Evolutionary conservation across 495 filamentous ascomycete genomes (phyloP).

Genomic region (Letharia lupina): DNA sequence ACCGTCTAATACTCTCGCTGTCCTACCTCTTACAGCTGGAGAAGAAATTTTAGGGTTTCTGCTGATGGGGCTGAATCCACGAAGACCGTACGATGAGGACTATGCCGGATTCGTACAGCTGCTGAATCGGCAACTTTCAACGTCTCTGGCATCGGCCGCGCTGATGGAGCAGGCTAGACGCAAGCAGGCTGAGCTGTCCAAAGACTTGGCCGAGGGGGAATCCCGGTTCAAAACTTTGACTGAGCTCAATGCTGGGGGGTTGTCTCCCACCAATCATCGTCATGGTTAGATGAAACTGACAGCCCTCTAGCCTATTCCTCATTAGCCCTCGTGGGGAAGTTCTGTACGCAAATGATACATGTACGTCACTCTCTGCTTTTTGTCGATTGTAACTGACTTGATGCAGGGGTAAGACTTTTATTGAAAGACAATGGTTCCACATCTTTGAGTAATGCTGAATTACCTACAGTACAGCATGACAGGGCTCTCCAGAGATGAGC

Average conservation of each 20-base stretch:
- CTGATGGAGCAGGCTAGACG: slow-evolving; percentile 62
- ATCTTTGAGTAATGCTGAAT: neutral
- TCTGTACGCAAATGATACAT: slow-evolving; percentile 62
- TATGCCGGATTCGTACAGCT: slow-evolving; percentile 37
- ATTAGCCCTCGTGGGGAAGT: slow-evolving; percentile 52
- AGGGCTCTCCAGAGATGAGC: neutral
- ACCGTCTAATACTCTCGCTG: slow-evolving; percentile 52
- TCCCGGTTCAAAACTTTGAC: slow-evolving; percentile 47
- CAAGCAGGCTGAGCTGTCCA: slow-evolving; percentile 56
- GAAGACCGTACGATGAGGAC: neutral
- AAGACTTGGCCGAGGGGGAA: slow-evolving; percentile 61
- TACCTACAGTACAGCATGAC: neutral
- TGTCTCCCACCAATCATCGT: neutral
- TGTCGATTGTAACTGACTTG: slow-evolving; percentile 27
- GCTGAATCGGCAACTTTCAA: slow-evolving; percentile 57
- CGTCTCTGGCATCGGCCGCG: slow-evolving; percentile 59
- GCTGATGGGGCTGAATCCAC: neutral
- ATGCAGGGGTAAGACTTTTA: neutral
- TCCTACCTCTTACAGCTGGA: slow-evolving; percentile 57
- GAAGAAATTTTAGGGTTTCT: slow-evolving; percentile 33
- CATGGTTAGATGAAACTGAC: neutral
- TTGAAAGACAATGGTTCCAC: neutral
- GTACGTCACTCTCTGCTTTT: slow-evolving; percentile 55
- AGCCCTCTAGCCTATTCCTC: slow-evolving; percentile 57
- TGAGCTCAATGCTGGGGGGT: neutral